These are phyloP conservation scores for Paraphoma chrysanthemicola DNA, from an alignment of 2,329 filamentous ascomycete species.

Conservation along the genomic window DNA sequence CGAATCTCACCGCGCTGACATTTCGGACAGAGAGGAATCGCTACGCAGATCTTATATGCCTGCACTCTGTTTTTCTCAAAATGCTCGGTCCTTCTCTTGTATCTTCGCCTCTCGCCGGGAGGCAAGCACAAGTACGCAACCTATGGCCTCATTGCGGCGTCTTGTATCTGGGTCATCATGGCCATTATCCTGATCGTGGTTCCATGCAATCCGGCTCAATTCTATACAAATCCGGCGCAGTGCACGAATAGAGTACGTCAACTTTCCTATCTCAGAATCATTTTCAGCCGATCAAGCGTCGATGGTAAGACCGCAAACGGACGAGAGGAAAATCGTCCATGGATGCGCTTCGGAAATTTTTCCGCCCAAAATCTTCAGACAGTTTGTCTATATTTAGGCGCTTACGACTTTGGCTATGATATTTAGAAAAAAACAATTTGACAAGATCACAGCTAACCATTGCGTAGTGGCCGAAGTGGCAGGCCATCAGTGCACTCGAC, in stretches of 20 bases:
- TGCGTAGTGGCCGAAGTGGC: slow-evolving; percentile 36
- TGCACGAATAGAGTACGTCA: slow-evolving; percentile 32
- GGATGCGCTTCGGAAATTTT: no score
- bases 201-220: slow-evolving; percentile 32
- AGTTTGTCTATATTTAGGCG: no score
- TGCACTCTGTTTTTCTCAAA: slow-evolving; percentile 38
- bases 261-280: background rate
- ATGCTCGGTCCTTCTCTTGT: slow-evolving; percentile 34
- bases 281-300: no score
- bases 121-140: slow-evolving; percentile 26
- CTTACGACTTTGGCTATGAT: background rate
- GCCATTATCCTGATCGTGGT: slow-evolving; percentile 33
- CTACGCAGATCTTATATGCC: slow-evolving; percentile 38
- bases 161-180: slow-evolving; percentile 28
- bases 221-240: slow-evolving; percentile 15
- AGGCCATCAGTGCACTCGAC: slow-evolving; percentile 35
- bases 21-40: slow-evolving; percentile 33
- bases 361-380: no score
- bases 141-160: slow-evolving; percentile 24
- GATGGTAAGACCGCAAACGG: no score
- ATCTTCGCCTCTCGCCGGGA: slow-evolving; percentile 36
- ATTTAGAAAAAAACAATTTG: background rate
- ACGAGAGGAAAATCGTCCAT: no score
- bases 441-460: slow-evolving; percentile 4
- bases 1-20: slow-evolving; percentile 12